These are phyloP conservation scores for Dryas octopetala DNA, from an alignment of 306 rosid species.

Conservation along the genomic window DNA sequence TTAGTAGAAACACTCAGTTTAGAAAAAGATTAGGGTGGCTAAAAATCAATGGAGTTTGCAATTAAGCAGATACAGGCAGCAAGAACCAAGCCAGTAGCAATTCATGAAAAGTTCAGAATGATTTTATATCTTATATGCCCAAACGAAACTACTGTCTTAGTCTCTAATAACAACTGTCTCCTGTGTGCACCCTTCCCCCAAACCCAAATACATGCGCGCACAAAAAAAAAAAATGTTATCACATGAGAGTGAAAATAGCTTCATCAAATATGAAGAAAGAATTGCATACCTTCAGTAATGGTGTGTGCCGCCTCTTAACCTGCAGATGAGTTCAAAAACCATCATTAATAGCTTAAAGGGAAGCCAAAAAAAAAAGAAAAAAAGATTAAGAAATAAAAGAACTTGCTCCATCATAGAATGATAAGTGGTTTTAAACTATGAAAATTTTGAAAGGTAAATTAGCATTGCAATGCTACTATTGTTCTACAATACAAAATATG, in stretches of 20 bases:
- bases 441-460: not conserved
- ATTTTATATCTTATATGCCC: not conserved
- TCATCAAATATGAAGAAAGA: constrained; percentile 16
- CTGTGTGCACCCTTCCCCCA: not conserved
- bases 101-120: not conserved
- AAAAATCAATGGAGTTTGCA: not conserved
- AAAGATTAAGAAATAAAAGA: not conserved
- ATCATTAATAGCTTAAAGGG: constrained; percentile 24
- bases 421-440: not conserved
- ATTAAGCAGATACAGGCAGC: not conserved
- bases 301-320: constrained; percentile 81
- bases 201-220: not conserved
- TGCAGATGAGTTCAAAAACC: constrained; percentile 44
- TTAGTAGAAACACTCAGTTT: not conserved
- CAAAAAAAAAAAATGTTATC: not conserved
- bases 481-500: not conserved
- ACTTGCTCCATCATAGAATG: not conserved
- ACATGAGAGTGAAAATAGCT: not conserved
- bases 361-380: not conserved
- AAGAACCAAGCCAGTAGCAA: not conserved
- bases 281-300: constrained; percentile 76
- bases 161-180: not conserved
- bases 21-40: not conserved
- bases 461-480: not conserved
- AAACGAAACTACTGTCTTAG: not conserved